These are phyloP conservation scores for Talaromyces sp. DNA, from an alignment of 2,329 filamentous ascomycete genomes.

Conservation along the genomic window DNA sequence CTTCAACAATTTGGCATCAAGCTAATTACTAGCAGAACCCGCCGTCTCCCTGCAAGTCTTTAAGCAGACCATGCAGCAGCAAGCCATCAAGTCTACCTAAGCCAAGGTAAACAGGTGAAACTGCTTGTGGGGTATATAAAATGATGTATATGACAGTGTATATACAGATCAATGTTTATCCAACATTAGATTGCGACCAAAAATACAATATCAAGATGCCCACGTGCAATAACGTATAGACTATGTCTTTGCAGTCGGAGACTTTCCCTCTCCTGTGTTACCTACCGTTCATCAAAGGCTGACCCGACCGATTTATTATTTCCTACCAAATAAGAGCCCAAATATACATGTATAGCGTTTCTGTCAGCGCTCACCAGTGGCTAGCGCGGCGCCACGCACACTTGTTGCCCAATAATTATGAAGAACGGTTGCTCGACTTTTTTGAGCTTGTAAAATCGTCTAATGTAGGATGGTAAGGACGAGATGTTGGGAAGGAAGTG, in stretches of 20 bases:
- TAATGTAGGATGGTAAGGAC: too few relatives aligned
- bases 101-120: background rate
- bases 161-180: background rate
- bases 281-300: background rate
- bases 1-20: too few relatives aligned
- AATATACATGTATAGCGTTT: background rate
- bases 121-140: background rate
- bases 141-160: background rate
- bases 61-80: conserved; percentile 46
- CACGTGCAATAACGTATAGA: background rate
- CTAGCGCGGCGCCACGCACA: background rate
- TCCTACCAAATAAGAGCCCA: background rate
- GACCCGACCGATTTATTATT: background rate
- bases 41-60: conserved; percentile 39
- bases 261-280: too few relatives aligned
- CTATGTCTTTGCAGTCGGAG: too few relatives aligned
- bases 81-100: conserved; percentile 1
- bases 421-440: too few relatives aligned
- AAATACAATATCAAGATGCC: too few relatives aligned
- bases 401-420: background rate
- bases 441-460: too few relatives aligned
- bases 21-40: conserved; percentile 40
- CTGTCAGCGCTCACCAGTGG: background rate
- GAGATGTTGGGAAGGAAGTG: too few relatives aligned
- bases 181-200: background rate